Percentiles rank a stretch among this genome's conserved stretches.
Conservation (phyloP, 495 filamentous ascomycete species). For the Pyrenopolyporus hunteri region DNA sequence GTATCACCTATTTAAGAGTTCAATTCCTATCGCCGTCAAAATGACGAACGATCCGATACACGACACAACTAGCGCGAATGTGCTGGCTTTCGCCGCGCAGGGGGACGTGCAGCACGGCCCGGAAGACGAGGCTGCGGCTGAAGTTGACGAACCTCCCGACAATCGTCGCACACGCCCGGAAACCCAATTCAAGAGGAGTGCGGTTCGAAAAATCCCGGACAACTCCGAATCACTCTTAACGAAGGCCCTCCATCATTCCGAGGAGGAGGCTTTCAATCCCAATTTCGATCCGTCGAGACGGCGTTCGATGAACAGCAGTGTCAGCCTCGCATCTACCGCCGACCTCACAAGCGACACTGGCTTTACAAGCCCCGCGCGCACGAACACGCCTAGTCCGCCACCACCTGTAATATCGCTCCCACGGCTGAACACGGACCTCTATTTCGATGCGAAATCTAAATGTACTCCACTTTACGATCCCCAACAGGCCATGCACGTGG, state of each 20-base stretch:
- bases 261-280: slow-evolving; percentile 49
- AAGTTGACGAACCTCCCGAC: slow-evolving; percentile 47
- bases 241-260: slow-evolving; percentile 72
- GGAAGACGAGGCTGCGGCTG: slow-evolving; percentile 49
- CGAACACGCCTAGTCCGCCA: slow-evolving; percentile 87
- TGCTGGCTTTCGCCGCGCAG: slow-evolving; percentile 51
- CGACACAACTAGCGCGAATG: slow-evolving; percentile 48
- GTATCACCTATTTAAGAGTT: slow-evolving; percentile 9
- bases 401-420: slow-evolving; percentile 51
- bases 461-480: slow-evolving; percentile 20
- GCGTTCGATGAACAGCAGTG: slow-evolving; percentile 77
- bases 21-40: slow-evolving; percentile 15
- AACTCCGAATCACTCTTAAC: slow-evolving; percentile 79
- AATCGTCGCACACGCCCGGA: slow-evolving; percentile 23
- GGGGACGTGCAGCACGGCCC: slow-evolving; percentile 49
- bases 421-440: slow-evolving; percentile 35
- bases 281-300: slow-evolving; percentile 48
- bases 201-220: slow-evolving; percentile 50
- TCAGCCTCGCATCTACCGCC: slow-evolving; percentile 78
- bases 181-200: slow-evolving; percentile 51
- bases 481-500: slow-evolving; percentile 12
- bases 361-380: slow-evolving; percentile 86
- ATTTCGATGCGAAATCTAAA: slow-evolving; percentile 31
- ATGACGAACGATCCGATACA: slow-evolving; percentile 50
- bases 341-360: slow-evolving; percentile 93